Percentiles rank a stretch among this genome's conserved stretches.
Conservation (phyloP, 2,329 filamentous ascomycete genomes). For the Ophiostoma triangulosporum region DNA sequence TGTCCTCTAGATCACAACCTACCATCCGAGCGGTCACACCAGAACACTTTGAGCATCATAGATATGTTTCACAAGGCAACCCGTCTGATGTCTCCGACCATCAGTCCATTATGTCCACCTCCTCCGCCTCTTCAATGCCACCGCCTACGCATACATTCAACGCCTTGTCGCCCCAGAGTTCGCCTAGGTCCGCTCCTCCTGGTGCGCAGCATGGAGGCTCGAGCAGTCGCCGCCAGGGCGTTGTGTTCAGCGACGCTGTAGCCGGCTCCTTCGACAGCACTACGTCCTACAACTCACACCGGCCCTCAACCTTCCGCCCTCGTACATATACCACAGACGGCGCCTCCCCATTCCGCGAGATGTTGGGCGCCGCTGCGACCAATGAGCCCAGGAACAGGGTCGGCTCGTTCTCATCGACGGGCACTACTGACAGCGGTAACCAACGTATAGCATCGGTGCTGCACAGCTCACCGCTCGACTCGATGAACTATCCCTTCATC, state of each 20-base stretch:
- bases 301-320: constrained; percentile 30
- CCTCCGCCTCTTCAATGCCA: constrained; percentile 9
- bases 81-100: constrained; percentile 14
- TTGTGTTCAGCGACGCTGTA: constrained; percentile 46
- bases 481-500: constrained; percentile 25
- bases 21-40: constrained; percentile 55
- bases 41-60: constrained; percentile 31
- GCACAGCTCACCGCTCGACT: constrained; percentile 29
- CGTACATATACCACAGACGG: constrained; percentile 47
- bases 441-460: constrained; percentile 22
- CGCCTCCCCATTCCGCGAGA: constrained; percentile 30
- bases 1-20: constrained; percentile 17
- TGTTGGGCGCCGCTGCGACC: constrained; percentile 24
- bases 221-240: constrained; percentile 35
- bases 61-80: constrained; percentile 15
- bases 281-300: constrained; percentile 28
- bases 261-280: constrained; percentile 35
- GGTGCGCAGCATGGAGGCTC: constrained; percentile 17
- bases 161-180: constrained; percentile 29
- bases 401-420: constrained; percentile 55
- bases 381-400: constrained; percentile 48
- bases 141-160: constrained; percentile 21
- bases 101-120: neutral
- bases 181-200: constrained; percentile 33
- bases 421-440: constrained; percentile 37